phyloP scores from a whole-genome alignment of 768 basidiomycete genomes.

The Russula compacta region DNA sequence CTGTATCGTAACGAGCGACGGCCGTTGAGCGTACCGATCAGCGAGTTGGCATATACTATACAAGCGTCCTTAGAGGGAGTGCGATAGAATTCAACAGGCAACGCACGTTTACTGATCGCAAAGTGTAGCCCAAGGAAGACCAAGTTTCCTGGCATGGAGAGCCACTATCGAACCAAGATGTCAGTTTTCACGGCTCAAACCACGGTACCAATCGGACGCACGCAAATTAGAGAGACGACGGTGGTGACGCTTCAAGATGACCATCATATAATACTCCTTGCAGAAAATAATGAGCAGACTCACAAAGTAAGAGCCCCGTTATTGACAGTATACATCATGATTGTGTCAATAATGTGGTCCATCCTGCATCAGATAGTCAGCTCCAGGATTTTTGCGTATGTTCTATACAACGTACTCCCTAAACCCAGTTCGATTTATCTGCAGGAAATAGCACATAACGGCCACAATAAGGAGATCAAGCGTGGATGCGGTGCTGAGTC shows the following conservation, averaged over 20 bases:
- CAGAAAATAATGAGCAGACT: background rate
- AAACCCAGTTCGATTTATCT: constrained; percentile 12
- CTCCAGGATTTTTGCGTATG: background rate
- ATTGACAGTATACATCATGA: constrained; percentile 16
- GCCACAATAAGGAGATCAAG: constrained; percentile 2
- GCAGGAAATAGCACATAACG: constrained; percentile 12
- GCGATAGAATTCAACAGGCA: background rate
- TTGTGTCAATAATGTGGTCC: constrained; percentile 11
- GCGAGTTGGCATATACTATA: constrained; percentile 12
- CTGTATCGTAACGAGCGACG: constrained; percentile 3
- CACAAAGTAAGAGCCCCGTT: constrained; percentile 14
- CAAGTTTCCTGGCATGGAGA: constrained; percentile 11
- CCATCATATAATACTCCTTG: background rate
- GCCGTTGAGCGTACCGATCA: constrained; percentile 6
- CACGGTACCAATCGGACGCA: background rate
- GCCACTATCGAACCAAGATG: background rate
- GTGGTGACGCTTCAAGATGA: background rate
- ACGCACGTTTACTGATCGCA: constrained; percentile 14
- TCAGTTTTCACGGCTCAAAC: background rate
- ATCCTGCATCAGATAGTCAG: background rate
- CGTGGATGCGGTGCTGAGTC: constrained; percentile 5
- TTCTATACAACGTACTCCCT: background rate
- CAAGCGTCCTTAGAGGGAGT: background rate
- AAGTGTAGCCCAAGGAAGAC: constrained; percentile 16
- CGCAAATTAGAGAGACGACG: constrained; percentile 1